These are phyloP conservation scores for Fusarium sarcochroum DNA, from an alignment of 2,329 filamentous ascomycete species.

Conservation along the genomic window DNA sequence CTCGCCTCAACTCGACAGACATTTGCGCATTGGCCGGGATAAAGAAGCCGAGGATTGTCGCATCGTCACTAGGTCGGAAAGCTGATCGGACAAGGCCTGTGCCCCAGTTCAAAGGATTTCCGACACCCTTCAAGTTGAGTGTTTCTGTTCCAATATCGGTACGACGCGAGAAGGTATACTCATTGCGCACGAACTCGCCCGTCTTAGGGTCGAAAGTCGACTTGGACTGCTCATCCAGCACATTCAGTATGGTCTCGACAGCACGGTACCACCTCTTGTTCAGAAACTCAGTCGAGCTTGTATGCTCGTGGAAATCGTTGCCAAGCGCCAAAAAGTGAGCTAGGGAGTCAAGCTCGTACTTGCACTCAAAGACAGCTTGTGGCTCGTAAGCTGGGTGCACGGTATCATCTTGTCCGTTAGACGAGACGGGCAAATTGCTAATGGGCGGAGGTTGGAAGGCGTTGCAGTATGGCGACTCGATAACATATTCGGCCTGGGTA, in stretches of 20 bases:
- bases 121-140: conserved; percentile 82
- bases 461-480: conserved; percentile 96
- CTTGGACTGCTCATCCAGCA: conserved; percentile 83
- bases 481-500: conserved; percentile 95
- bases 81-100: conserved; percentile 92
- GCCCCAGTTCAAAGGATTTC: conserved; percentile 89
- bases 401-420: conserved; percentile 84
- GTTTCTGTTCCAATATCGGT: conserved; percentile 93
- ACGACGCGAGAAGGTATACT: conserved; percentile 87
- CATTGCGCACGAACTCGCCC: conserved; percentile 76
- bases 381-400: conserved; percentile 92
- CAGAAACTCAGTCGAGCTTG: conserved; percentile 82
- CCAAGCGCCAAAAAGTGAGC: conserved; percentile 89
- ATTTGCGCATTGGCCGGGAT: conserved; percentile 98
- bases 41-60: conserved; percentile 93
- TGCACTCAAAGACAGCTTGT: conserved; percentile 93
- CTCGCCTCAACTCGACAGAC: conserved; percentile 85
- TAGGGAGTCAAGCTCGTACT: conserved; percentile 97
- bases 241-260: conserved; percentile 78
- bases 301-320: conserved; percentile 89
- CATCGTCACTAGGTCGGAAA: conserved; percentile 95
- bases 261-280: conserved; percentile 84
- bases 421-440: conserved; percentile 77
- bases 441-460: conserved; percentile 96
- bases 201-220: conserved; percentile 83